phyloP scores from a whole-genome alignment of 2,329 filamentous ascomycete species.

The Fragosphaeria purpurea region DNA sequence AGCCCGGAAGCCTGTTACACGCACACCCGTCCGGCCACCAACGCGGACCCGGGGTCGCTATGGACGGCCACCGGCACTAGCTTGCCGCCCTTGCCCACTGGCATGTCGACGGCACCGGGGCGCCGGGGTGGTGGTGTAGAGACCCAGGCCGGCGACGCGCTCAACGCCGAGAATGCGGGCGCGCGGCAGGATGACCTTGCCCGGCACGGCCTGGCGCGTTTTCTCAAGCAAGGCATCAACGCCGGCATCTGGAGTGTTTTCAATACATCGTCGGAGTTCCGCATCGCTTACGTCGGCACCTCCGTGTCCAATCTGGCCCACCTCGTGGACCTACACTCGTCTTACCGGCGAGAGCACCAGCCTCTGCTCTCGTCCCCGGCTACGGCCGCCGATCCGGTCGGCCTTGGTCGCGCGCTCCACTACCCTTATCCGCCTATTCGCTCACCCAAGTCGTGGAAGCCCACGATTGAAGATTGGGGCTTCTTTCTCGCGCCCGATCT shows the following conservation, averaged over 20 bases:
- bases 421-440: conserved; percentile 14
- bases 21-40: no score
- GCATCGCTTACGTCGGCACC: conserved; percentile 14
- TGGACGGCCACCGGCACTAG: no score
- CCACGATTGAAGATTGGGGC: conserved; percentile 4
- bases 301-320: conserved; percentile 10
- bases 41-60: no score
- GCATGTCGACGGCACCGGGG: no score
- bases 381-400: not conserved
- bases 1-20: no score
- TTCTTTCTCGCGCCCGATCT: conserved; percentile 4
- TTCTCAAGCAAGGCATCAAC: conserved; percentile 12
- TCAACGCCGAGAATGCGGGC: no score
- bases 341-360: not conserved
- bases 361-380: not conserved
- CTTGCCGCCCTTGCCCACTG: no score
- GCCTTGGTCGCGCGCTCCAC: conserved; percentile 7
- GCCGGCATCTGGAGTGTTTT: conserved; percentile 10
- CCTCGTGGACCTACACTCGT: conserved; percentile 4
- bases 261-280: conserved; percentile 8
- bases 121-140: no score
- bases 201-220: conserved; percentile 10
- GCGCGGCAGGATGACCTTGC: no score
- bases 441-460: conserved; percentile 12
- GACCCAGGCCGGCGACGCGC: no score